phyloP scores from a whole-genome alignment of 345 rosid genomes.

The Eucalyptus cloeziana region DNA sequence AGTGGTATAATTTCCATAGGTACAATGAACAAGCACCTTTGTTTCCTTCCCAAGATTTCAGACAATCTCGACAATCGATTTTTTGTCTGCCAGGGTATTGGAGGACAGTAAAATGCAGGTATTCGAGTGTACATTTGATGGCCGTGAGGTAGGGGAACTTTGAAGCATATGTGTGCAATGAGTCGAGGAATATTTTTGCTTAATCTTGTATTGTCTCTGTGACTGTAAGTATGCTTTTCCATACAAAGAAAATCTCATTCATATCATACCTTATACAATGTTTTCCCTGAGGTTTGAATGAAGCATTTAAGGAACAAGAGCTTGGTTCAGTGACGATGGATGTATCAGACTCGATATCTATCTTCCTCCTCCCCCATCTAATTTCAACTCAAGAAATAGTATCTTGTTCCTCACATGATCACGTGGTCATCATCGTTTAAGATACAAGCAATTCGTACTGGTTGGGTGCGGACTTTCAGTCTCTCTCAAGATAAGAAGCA shows the following conservation, averaged over 20 bases:
- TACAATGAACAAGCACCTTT: background rate
- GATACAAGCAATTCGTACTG: background rate
- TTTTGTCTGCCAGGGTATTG: background rate
- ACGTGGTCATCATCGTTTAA: background rate
- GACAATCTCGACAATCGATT: background rate
- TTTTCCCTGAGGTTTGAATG: background rate
- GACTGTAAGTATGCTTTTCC: background rate
- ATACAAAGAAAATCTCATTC: background rate
- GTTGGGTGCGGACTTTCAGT: background rate
- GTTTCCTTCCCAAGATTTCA: background rate
- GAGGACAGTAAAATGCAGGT: background rate
- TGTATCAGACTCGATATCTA: background rate
- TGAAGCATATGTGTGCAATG: background rate
- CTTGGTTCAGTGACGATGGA: background rate
- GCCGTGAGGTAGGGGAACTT: background rate
- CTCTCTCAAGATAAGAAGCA: background rate
- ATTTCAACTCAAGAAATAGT: background rate
- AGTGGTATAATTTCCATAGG: background rate
- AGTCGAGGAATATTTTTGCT: background rate
- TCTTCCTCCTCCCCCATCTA: background rate
- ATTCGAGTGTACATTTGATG: background rate
- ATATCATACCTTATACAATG: background rate
- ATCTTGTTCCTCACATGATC: background rate
- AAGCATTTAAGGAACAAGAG: background rate
- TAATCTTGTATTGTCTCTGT: background rate